Evolutionary conservation across 306 rosid genomes (phyloP).

Genomic region (Lithocarpus polystachyus): DNA sequence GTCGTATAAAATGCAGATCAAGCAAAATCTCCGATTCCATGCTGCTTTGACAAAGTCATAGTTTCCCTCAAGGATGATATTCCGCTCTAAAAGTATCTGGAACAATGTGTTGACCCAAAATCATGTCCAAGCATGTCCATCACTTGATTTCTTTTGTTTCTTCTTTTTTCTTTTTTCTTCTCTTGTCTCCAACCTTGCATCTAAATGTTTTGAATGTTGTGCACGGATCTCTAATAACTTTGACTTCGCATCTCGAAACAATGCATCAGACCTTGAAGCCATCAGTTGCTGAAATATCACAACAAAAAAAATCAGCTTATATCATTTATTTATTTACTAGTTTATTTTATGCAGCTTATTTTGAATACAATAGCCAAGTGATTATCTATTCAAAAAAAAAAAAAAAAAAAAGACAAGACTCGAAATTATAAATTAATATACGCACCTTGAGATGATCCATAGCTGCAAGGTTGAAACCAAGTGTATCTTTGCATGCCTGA

Average conservation of each 20-base stretch:
- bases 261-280: slow-evolving; percentile 80
- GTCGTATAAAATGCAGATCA: not conserved
- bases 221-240: slow-evolving; percentile 73
- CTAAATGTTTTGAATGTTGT: slow-evolving; percentile 65
- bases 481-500: slow-evolving; percentile 83
- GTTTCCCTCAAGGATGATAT: not conserved
- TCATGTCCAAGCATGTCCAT: slow-evolving; percentile 15
- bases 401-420: too few relatives aligned
- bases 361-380: not conserved
- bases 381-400: not conserved
- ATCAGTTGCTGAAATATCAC: slow-evolving; percentile 69
- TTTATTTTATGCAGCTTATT: slow-evolving; percentile 2
- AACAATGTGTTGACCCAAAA: slow-evolving; percentile 16
- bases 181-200: slow-evolving; percentile 48
- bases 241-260: slow-evolving; percentile 68
- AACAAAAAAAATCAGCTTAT: not conserved
- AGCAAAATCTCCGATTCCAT: not conserved
- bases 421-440: not conserved
- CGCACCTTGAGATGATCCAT: slow-evolving; percentile 92
- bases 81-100: not conserved
- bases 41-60: not conserved
- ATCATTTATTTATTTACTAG: not conserved
- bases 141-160: slow-evolving; percentile 38
- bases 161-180: slow-evolving; percentile 54
- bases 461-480: slow-evolving; percentile 94